Evolutionary conservation across 495 filamentous ascomycete species (phyloP), one percentile per base, ranked within the genome.

Genomic region (Lophiostoma macrostomum): DNA sequence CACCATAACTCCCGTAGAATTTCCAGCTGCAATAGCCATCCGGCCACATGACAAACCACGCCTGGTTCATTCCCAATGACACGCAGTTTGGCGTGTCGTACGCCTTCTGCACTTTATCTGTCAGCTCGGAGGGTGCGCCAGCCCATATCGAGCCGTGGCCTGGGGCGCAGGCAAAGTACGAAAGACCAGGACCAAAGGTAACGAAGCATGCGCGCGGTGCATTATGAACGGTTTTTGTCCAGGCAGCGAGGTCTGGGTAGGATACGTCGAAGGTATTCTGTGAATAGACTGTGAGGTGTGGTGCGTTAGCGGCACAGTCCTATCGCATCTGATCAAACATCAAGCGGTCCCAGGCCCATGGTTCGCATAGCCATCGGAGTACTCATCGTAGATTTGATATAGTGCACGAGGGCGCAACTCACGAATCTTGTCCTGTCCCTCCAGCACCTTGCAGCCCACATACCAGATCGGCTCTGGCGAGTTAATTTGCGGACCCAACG

Each of bases 21-120:
- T 63, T 63, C 60, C 60, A 63, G 4, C 42, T 11, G 29, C 40
- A 63, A 28, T 58, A 63, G 0, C 60, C 60, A 39, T 63, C 54
- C 8, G 60, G 54, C 60, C 60, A 63, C 54, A 63, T 53, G 38
- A 63, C 60, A 31, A 63, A 63, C 60, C 60, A 63, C 42, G 60
- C 60, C 28, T 58, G 40, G 4, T 63, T 53, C 35, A 54, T 38
- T 5, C 60, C 60, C 22, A 63, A 50, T 31, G 54, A 25, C n/a
- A 63, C 60, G 7, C 36, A 46, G 22, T 23, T 31, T 14, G 60
- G 60, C 19, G 60, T 63, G 30, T 63, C 60, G 42, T 29, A 58
- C 12, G 60, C 60, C 41, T 63, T 63, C 42, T 58, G 53, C 36
- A 63, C 50, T 27, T 63, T 63, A 27, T 63, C 60, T 5, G n/a